phyloP scores from a whole-genome alignment of 2,329 filamentous ascomycete genomes.

The Ophiostoma sp. region DNA sequence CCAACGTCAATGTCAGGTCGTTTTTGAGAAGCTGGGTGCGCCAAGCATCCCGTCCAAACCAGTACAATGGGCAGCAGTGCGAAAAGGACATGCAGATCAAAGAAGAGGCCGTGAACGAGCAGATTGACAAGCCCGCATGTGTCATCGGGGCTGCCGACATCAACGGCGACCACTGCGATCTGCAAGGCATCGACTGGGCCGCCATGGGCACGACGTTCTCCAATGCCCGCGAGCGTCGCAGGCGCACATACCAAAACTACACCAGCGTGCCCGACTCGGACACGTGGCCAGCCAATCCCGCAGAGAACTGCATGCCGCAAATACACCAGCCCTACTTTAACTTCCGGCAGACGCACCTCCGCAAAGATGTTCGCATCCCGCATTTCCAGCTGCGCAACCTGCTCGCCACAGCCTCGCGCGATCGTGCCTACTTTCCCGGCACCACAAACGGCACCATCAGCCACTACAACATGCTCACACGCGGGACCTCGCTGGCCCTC shows the following conservation, averaged over 20 bases:
- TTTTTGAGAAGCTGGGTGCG: slow-evolving; percentile 14
- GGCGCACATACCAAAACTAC: slow-evolving; percentile 52
- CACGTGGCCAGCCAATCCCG: slow-evolving; percentile 32
- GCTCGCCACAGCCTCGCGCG: slow-evolving; percentile 52
- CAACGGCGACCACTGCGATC: slow-evolving; percentile 50
- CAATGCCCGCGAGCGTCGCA: slow-evolving; percentile 45
- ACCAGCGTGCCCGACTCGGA: slow-evolving; percentile 48
- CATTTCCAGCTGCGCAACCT: slow-evolving; percentile 64
- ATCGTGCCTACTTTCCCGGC: slow-evolving; percentile 52
- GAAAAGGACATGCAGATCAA: not conserved
- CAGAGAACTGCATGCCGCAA: slow-evolving; percentile 27
- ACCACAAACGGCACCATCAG: slow-evolving; percentile 45
- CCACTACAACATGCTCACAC: slow-evolving; percentile 48
- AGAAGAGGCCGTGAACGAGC: slow-evolving; percentile 31
- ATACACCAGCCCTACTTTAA: slow-evolving; percentile 47
- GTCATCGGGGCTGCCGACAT: slow-evolving; percentile 43
- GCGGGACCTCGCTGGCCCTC: slow-evolving; percentile 43
- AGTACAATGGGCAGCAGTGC: not conserved
- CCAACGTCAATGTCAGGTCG: slow-evolving; percentile 6
- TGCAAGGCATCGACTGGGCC: slow-evolving; percentile 57
- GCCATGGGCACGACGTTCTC: slow-evolving; percentile 47
- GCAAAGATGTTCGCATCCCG: slow-evolving; percentile 49
- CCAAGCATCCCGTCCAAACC: not conserved
- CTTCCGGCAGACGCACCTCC: slow-evolving; percentile 54
- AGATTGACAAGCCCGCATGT: slow-evolving; percentile 26